Percentiles rank a stretch among this genome's conserved stretches.
Conservation (phyloP, 169 alveolate genomes). For the Plasmodium inui region DNA sequence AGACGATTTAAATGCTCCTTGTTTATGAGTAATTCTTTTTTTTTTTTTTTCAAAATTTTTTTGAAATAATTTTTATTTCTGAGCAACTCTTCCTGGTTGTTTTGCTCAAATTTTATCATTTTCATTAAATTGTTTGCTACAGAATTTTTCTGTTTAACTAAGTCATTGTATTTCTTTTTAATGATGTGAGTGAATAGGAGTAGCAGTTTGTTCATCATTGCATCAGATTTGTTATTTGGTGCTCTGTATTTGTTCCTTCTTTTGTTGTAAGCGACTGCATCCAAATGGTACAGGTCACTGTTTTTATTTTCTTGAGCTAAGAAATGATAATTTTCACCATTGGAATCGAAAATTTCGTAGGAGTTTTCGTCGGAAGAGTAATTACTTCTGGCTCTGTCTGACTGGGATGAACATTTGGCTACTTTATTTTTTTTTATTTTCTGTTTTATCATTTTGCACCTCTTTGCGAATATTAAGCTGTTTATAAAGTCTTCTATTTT, state of each 20-base stretch:
- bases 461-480: constrained; percentile 64
- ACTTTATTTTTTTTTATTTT: constrained; percentile 52
- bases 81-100: constrained; percentile 52
- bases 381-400: constrained; percentile 16
- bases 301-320: constrained; percentile 18
- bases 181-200: constrained; percentile 21
- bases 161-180: constrained; percentile 16
- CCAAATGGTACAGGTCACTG: not conserved
- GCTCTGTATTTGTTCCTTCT: constrained; percentile 22
- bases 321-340: constrained; percentile 9
- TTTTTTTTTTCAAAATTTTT: constrained; percentile 58
- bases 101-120: constrained; percentile 48
- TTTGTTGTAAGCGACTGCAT: not conserved
- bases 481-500: constrained; percentile 70
- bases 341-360: constrained; percentile 68
- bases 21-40: constrained; percentile 25
- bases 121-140: constrained; percentile 50
- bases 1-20: constrained; percentile 26
- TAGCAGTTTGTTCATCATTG: constrained; percentile 38
- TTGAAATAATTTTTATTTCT: constrained; percentile 17
- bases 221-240: constrained; percentile 12
- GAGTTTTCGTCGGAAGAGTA: not conserved
- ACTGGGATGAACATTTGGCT: constrained; percentile 18
- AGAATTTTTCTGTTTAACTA: constrained; percentile 30
- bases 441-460: constrained; percentile 71